Evolutionary conservation across 768 basidiomycete species (phyloP).

Genomic region (Xerocomus potaroensis): DNA sequence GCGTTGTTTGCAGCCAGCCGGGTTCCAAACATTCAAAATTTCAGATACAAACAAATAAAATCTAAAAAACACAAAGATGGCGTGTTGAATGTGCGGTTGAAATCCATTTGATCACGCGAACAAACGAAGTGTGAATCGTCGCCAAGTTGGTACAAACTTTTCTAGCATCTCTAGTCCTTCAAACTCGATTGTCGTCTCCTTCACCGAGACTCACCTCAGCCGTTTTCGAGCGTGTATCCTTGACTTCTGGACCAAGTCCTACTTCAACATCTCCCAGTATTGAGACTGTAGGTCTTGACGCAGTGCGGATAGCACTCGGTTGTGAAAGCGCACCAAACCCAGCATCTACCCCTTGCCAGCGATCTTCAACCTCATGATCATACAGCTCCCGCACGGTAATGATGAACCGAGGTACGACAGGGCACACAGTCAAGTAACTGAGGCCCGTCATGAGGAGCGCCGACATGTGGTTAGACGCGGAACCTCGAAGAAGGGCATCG

Average conservation of each 20-base stretch:
- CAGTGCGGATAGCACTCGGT: background rate
- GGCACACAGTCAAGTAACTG: background rate
- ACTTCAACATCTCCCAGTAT: background rate
- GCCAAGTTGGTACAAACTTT: no score
- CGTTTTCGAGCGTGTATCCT: background rate
- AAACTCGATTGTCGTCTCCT: background rate
- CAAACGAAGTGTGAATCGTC: no score
- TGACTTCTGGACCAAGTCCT: no score
- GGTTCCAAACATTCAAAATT: no score
- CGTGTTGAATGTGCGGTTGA: no score
- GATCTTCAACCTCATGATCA: background rate
- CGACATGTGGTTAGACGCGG: background rate
- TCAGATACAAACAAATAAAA: no score
- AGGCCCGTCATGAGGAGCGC: background rate
- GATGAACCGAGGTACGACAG: background rate
- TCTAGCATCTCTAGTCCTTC: no score
- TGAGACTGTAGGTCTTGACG: background rate
- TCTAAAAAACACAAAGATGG: no score
- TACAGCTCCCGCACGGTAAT: background rate
- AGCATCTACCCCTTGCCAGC: background rate
- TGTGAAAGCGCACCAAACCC: background rate
- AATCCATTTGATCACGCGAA: no score
- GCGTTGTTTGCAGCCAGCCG: no score
- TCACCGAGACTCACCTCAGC: background rate
- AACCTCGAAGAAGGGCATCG: background rate